Evolutionary conservation across 2,329 filamentous ascomycete genomes (phyloP).

Genomic region (Alternaria burnsii): DNA sequence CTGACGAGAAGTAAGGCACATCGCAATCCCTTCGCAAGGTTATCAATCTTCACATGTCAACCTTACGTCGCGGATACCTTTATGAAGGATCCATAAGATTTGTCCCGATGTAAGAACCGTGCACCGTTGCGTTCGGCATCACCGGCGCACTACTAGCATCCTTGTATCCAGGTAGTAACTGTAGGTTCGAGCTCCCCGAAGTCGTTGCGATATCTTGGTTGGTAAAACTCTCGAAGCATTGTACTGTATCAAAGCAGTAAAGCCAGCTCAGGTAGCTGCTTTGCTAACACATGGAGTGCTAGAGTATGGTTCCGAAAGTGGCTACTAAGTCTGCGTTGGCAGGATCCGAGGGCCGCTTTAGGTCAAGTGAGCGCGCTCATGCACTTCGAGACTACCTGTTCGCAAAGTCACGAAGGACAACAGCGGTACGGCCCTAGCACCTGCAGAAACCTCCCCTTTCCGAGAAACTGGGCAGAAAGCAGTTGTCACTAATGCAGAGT

Average conservation of each 20-base stretch:
- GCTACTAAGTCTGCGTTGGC: conserved; percentile 14
- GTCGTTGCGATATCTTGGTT: conserved; percentile 20
- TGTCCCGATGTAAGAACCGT: background rate
- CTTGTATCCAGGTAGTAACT: conserved; percentile 3
- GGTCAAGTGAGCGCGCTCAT: conserved; percentile 23
- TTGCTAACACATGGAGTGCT: conserved; percentile 4
- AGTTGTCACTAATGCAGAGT: conserved; percentile 35
- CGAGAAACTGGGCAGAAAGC: conserved; percentile 24
- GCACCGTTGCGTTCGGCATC: conserved; percentile 19
- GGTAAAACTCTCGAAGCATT: conserved; percentile 24
- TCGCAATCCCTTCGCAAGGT: background rate
- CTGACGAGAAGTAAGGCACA: background rate
- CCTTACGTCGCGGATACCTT: background rate
- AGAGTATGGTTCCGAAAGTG: background rate
- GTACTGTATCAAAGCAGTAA: conserved; percentile 1
- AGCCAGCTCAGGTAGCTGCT: background rate
- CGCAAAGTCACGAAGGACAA: conserved; percentile 11
- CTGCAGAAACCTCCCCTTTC: conserved; percentile 28
- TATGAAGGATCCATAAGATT: background rate
- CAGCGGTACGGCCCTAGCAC: conserved; percentile 25
- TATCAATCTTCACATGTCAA: conserved; percentile 9
- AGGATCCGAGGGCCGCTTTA: conserved; percentile 15
- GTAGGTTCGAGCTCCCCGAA: conserved; percentile 16
- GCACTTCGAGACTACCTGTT: conserved; percentile 16
- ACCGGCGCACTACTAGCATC: conserved; percentile 9